phyloP scores from a whole-genome alignment of 495 filamentous ascomycete species.

The Hypoxylon rickii region DNA sequence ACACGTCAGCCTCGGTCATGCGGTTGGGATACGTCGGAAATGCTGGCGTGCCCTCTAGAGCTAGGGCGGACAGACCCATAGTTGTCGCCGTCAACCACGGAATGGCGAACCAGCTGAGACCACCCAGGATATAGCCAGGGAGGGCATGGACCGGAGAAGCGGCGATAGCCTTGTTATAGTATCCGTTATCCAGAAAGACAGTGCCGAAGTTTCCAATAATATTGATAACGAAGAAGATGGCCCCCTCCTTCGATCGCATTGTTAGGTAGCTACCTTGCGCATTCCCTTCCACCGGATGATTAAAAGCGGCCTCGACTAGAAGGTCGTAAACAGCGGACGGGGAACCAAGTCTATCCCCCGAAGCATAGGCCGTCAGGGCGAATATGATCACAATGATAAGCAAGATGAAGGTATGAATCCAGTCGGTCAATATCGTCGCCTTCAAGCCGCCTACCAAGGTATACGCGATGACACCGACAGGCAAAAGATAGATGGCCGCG shows the following conservation, averaged over 20 bases:
- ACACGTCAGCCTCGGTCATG: conserved; percentile 76
- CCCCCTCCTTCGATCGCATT: conserved; percentile 85
- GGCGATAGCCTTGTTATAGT: conserved; percentile 97
- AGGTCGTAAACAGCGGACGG: conserved; percentile 82
- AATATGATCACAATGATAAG: conserved; percentile 91
- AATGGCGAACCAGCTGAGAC: conserved; percentile 93
- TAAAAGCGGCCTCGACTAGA: conserved; percentile 68
- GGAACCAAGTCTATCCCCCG: conserved; percentile 74
- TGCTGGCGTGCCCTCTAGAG: conserved; percentile 73
- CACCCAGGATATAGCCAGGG: conserved; percentile 90
- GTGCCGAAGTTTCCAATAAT: conserved; percentile 83
- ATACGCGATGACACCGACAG: conserved; percentile 81
- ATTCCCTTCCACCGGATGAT: conserved; percentile 84
- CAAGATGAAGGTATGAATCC: conserved; percentile 84
- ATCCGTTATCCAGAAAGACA: conserved; percentile 79
- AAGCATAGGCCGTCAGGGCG: conserved; percentile 83
- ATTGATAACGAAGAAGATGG: conserved; percentile 97
- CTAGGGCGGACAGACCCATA: conserved; percentile 88
- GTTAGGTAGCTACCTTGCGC: conserved; percentile 85
- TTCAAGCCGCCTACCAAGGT: conserved; percentile 61
- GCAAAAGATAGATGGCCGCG: conserved; percentile 89
- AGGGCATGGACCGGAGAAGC: conserved; percentile 86
- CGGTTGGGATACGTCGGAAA: conserved; percentile 76
- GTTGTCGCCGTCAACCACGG: conserved; percentile 92
- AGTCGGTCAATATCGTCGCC: conserved; percentile 55